These are phyloP conservation scores for Solanum arcanum DNA, from an alignment of 257 asterid species.

Conservation along the genomic window DNA sequence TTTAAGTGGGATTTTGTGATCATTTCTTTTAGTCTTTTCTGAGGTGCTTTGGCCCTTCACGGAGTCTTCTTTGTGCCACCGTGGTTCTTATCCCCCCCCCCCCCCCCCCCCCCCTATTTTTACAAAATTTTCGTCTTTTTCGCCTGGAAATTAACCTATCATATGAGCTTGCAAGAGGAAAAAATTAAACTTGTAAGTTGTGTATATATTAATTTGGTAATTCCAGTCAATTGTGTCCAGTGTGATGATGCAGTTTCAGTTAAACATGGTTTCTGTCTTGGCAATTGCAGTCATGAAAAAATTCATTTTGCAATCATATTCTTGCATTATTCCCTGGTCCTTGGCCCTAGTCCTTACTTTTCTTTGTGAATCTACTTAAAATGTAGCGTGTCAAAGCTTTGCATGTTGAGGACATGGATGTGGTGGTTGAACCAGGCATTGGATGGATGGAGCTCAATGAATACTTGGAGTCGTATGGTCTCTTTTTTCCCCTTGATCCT, in stretches of 20 bases:
- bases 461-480: slow-evolving; percentile 84
- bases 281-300: neutral
- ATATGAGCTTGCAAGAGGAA: neutral
- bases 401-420: slow-evolving; percentile 90
- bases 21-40: neutral
- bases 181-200: neutral
- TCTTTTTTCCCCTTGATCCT: slow-evolving; percentile 97
- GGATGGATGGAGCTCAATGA: slow-evolving; percentile 99
- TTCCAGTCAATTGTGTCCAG: neutral
- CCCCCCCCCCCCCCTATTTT: neutral
- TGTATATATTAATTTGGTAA: neutral
- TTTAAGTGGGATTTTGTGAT: neutral
- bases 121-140: neutral
- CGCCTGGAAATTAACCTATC: neutral
- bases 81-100: neutral
- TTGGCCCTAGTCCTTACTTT: slow-evolving; percentile 10
- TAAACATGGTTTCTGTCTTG: neutral
- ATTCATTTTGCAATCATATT: neutral
- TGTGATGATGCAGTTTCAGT: neutral
- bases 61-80: neutral
- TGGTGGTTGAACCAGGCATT: slow-evolving; percentile 96
- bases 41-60: neutral
- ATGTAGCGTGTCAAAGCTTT: slow-evolving; percentile 62
- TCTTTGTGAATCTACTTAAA: neutral
- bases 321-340: neutral